Conservation (phyloP, 345 rosid genomes). For the Zanthoxylum bungeanum region DNA sequence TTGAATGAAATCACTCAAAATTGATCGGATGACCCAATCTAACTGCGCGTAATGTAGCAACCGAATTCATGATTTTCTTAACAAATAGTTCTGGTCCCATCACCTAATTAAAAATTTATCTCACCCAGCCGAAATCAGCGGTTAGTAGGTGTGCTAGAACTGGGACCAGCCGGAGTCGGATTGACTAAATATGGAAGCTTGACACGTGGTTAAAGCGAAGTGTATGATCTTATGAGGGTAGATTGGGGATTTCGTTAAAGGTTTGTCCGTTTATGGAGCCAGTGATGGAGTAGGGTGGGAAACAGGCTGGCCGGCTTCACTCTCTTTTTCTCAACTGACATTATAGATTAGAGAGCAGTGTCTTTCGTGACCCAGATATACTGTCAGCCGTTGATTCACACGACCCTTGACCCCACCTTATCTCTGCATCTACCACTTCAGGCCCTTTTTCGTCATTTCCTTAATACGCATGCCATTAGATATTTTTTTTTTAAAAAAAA, state of each 20-base stretch:
- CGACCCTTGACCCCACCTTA: not conserved
- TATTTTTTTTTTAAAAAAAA: too few relatives aligned
- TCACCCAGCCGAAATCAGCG: not conserved
- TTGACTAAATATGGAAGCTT: not conserved
- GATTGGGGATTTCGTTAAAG: not conserved
- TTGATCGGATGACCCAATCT: not conserved
- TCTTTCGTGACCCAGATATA: slow-evolving; percentile 8
- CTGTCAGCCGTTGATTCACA: not conserved
- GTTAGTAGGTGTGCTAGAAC: not conserved
- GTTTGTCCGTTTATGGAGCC: slow-evolving; percentile 16
- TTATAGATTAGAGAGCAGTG: not conserved
- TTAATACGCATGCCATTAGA: too few relatives aligned
- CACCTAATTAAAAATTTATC: not conserved
- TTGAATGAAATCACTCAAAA: not conserved
- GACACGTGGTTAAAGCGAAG: slow-evolving; percentile 4
- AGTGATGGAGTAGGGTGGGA: slow-evolving; percentile 11
- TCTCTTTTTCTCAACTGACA: not conserved
- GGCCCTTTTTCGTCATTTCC: too few relatives aligned
- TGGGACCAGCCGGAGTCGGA: not conserved
- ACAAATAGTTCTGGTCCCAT: not conserved
- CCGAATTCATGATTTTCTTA: not conserved
- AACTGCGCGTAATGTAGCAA: not conserved
- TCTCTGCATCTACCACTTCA: not conserved
- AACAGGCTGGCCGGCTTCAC: slow-evolving; percentile 35
- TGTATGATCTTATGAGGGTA: not conserved